phyloP scores from a whole-genome alignment of 768 basidiomycete genomes.

The Phaeolepiota aurea region DNA sequence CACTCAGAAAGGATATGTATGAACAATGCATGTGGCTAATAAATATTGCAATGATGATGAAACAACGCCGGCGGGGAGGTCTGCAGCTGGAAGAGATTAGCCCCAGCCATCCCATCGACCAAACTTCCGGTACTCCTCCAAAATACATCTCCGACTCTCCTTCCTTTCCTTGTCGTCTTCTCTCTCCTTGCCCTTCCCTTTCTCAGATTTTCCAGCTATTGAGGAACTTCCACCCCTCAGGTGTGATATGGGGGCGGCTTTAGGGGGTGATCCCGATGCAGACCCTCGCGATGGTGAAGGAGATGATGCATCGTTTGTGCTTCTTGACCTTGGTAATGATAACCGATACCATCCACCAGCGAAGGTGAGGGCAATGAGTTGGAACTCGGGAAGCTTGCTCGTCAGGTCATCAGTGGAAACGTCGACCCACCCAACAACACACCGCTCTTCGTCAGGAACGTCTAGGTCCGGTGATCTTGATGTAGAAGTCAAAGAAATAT shows the following conservation, averaged over 20 bases:
- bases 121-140: constrained; percentile 74
- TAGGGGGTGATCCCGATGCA: constrained; percentile 34
- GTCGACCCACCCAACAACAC: constrained; percentile 81
- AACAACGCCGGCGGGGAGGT: background rate
- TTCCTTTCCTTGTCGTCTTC: constrained; percentile 50
- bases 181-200: constrained; percentile 49
- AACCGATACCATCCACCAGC: constrained; percentile 91
- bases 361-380: constrained; percentile 80
- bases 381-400: constrained; percentile 39
- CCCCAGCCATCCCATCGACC: constrained; percentile 91
- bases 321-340: constrained; percentile 39
- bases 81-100: constrained; percentile 13
- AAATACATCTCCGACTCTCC: constrained; percentile 54
- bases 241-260: constrained; percentile 23
- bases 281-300: constrained; percentile 11
- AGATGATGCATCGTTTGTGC: constrained; percentile 3
- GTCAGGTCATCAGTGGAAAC: constrained; percentile 30
- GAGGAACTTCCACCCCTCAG: constrained; percentile 44
- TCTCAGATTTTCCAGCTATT: constrained; percentile 36
- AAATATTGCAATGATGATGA: constrained; percentile 1
- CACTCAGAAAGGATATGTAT: too few relatives aligned
- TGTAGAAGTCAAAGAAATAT: constrained; percentile 71
- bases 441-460: constrained; percentile 74
- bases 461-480: constrained; percentile 51
- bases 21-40: constrained; percentile 1